phyloP scores from a whole-genome alignment of 306 rosid genomes.

The Prosopis cineraria region DNA sequence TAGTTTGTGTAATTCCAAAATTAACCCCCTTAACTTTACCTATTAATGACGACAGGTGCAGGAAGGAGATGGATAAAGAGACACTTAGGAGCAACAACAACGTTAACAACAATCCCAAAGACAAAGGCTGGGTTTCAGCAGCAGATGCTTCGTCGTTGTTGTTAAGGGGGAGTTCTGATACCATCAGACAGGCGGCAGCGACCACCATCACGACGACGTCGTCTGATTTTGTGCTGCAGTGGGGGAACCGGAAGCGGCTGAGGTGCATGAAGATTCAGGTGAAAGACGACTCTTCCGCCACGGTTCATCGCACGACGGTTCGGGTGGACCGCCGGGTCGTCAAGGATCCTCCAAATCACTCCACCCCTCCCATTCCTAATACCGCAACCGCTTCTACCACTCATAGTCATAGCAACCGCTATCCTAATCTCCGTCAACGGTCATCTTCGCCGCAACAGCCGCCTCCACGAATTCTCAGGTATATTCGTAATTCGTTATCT shows the following conservation, averaged over 20 bases:
- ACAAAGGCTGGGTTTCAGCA: slow-evolving; percentile 41
- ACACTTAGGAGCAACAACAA: slow-evolving; percentile 34
- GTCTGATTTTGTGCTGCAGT: slow-evolving; percentile 70
- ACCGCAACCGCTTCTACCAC: not conserved
- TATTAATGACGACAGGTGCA: slow-evolving; percentile 39
- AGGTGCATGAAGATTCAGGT: slow-evolving; percentile 93
- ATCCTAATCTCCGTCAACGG: slow-evolving; percentile 83
- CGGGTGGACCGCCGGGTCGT: slow-evolving; percentile 84
- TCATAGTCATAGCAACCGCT: slow-evolving; percentile 47
- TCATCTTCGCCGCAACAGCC: slow-evolving; percentile 75
- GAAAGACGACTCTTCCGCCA: slow-evolving; percentile 62
- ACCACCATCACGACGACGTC: slow-evolving; percentile 49
- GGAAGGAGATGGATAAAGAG: slow-evolving; percentile 69
- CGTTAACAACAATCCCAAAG: slow-evolving; percentile 33
- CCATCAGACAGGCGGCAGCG: slow-evolving; percentile 33
- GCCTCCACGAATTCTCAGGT: slow-evolving; percentile 82
- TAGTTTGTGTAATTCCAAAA: slow-evolving; percentile 29
- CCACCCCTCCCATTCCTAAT: slow-evolving; percentile 26
- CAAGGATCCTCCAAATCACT: slow-evolving; percentile 58
- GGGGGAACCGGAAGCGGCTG: slow-evolving; percentile 94
- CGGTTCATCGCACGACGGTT: slow-evolving; percentile 70
- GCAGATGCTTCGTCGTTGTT: slow-evolving; percentile 51
- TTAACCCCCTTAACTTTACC: slow-evolving; percentile 36
- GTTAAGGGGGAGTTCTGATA: slow-evolving; percentile 53
- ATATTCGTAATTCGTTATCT: too few relatives aligned